A percentile compares a stretch with the other conserved stretches of the same genome.
These are phyloP conservation scores for Escovopsis sp. DNA, from an alignment of 2,329 filamentous ascomycete species.

Conservation along the genomic window DNA sequence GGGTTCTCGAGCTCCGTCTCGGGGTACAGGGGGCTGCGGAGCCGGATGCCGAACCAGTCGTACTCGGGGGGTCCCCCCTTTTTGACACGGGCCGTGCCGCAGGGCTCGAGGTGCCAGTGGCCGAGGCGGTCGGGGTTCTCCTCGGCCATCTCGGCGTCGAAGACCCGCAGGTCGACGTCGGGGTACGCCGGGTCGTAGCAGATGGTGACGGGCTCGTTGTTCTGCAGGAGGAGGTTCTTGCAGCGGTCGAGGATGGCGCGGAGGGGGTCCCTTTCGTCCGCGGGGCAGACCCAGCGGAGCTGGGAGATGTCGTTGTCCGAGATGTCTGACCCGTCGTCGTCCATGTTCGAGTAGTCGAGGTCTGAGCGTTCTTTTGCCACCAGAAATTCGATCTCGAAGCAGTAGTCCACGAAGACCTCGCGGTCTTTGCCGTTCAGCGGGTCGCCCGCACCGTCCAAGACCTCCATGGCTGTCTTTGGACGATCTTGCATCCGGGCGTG, in stretches of 20 bases:
- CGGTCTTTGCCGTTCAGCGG: no score
- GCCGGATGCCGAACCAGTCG: slow-evolving; percentile 14
- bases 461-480: no score
- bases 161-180: not conserved
- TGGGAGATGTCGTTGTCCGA: not conserved
- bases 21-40: slow-evolving; percentile 9
- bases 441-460: no score
- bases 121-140: slow-evolving; percentile 5
- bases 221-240: not conserved
- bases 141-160: not conserved
- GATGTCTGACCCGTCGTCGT: not conserved
- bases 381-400: slow-evolving; percentile 12
- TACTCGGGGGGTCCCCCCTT: slow-evolving; percentile 7
- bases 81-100: slow-evolving; percentile 3
- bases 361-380: slow-evolving; percentile 9
- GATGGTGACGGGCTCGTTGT: slow-evolving; percentile 1
- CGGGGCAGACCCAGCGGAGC: slow-evolving; percentile 10
- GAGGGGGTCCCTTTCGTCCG: slow-evolving; percentile 2
- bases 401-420: slow-evolving; percentile 4
- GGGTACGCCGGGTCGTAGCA: slow-evolving; percentile 4
- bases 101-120: slow-evolving; percentile 5
- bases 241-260: slow-evolving; percentile 1
- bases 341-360: not conserved
- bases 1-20: not conserved
- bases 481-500: no score